Evolutionary conservation across 495 filamentous ascomycete genomes (phyloP).

Genomic region (Penicillium lagena): DNA sequence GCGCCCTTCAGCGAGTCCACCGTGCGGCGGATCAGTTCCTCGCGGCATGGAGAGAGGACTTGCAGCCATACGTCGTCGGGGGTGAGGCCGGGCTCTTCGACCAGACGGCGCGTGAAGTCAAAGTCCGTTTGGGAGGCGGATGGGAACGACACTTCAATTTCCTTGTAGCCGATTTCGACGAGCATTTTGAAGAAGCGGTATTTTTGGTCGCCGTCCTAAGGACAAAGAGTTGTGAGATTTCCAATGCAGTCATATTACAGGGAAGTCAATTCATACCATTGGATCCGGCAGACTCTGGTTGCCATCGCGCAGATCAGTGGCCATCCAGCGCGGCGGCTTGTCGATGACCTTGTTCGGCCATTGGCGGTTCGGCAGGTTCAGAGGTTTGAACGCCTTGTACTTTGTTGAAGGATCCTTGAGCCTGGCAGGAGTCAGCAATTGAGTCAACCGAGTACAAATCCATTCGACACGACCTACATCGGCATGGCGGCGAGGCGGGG

Average conservation of each 20-base stretch:
- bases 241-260: too few species aligned
- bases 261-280: conserved; percentile 54
- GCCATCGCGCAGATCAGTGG: conserved; percentile 80
- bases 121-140: conserved; percentile 92
- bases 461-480: conserved; percentile 21
- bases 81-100: conserved; percentile 78
- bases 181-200: conserved; percentile 94
- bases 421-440: conserved; percentile 40
- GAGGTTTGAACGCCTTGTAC: conserved; percentile 72
- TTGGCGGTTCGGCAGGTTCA: conserved; percentile 79
- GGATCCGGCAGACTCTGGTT: conserved; percentile 86
- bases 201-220: conserved; percentile 87
- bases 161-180: conserved; percentile 89
- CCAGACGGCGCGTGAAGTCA: conserved; percentile 84
- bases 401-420: conserved; percentile 92
- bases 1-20: conserved; percentile 84
- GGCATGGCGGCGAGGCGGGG: conserved; percentile 31
- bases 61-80: conserved; percentile 96
- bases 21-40: conserved; percentile 86
- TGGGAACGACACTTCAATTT: conserved; percentile 96
- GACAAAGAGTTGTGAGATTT: not conserved
- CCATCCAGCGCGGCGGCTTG: conserved; percentile 78
- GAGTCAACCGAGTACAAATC: not conserved
- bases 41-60: conserved; percentile 86
- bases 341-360: conserved; percentile 77